phyloP scores from a whole-genome alignment of 495 filamentous ascomycete species.

The Daldinia caldariorum region DNA sequence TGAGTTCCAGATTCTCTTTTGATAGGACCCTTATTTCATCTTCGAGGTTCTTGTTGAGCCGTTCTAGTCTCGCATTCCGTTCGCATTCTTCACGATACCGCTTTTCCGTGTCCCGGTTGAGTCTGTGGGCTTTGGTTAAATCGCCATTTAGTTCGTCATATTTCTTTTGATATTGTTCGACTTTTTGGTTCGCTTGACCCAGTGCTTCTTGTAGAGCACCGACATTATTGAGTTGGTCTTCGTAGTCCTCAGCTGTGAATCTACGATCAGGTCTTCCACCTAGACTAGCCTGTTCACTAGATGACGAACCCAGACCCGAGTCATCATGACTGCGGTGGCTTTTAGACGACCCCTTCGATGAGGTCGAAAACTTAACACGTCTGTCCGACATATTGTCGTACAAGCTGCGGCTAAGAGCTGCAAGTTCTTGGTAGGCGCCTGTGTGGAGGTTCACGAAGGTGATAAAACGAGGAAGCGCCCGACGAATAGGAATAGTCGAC shows the following conservation, averaged over 20 bases:
- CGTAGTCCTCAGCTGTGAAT: conserved; percentile 48
- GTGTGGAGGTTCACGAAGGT: conserved; percentile 14
- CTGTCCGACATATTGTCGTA: conserved; percentile 35
- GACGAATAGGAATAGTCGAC: conserved; percentile 18
- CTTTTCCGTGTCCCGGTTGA: conserved; percentile 24
- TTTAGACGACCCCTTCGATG: conserved; percentile 28
- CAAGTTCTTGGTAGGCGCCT: conserved; percentile 7
- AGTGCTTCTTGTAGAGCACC: conserved; percentile 47
- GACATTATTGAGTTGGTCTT: conserved; percentile 45
- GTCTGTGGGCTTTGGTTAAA: conserved; percentile 35
- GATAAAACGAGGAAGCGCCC: background rate
- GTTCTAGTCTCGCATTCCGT: conserved; percentile 25
- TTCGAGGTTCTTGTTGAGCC: conserved; percentile 32
- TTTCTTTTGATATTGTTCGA: conserved; percentile 41
- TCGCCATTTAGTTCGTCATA: conserved; percentile 40
- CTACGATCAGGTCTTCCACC: conserved; percentile 48
- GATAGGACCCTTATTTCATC: conserved; percentile 18
- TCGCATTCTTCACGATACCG: conserved; percentile 42
- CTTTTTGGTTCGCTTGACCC: conserved; percentile 42
- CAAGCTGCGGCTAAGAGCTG: conserved; percentile 18
- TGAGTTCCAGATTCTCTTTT: conserved; percentile 28
- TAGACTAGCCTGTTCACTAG: conserved; percentile 46
- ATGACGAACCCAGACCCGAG: conserved; percentile 49
- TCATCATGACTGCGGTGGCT: conserved; percentile 38
- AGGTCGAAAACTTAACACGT: conserved; percentile 40